Percentiles rank a stretch among this genome's conserved stretches.
These are phyloP conservation scores for Metarhizium anisopliae DNA, from an alignment of 2,329 filamentous ascomycete species.

Conservation along the genomic window DNA sequence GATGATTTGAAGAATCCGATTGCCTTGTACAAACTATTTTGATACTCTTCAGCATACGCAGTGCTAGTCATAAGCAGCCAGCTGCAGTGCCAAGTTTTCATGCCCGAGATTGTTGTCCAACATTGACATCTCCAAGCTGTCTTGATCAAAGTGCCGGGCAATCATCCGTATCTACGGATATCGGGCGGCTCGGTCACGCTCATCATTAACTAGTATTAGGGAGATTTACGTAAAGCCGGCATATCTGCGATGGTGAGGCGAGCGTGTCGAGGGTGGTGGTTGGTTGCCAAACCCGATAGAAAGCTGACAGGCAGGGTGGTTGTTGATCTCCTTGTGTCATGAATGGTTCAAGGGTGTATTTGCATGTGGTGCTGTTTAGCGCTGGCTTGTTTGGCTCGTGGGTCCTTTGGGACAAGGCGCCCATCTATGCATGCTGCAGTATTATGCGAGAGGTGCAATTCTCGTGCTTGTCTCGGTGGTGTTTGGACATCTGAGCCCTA, in stretches of 20 bases:
- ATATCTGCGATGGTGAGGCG: neutral
- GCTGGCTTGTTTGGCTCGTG: neutral
- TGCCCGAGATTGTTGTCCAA: too few relatives aligned
- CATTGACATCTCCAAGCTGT: too few relatives aligned
- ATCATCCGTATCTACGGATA: neutral
- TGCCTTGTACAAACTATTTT: neutral
- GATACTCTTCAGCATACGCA: neutral
- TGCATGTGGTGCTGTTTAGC: constrained; percentile 1
- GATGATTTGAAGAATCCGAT: neutral
- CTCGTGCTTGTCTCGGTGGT: neutral
- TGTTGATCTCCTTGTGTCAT: neutral
- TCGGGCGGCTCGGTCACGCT: neutral
- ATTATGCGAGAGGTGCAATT: neutral
- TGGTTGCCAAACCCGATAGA: neutral
- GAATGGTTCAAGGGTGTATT: neutral
- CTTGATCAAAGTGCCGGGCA: neutral
- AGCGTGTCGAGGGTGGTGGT: neutral
- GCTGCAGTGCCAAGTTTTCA: too few relatives aligned
- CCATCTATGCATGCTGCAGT: neutral
- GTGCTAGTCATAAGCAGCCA: too few relatives aligned
- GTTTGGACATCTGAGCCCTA: neutral
- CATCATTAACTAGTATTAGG: neutral
- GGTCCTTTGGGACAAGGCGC: neutral
- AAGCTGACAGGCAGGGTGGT: neutral
- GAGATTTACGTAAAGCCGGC: constrained; percentile 1